phyloP scores from a whole-genome alignment of 2,329 filamentous ascomycete genomes.

The Paraphaeosphaeria sporulosa region DNA sequence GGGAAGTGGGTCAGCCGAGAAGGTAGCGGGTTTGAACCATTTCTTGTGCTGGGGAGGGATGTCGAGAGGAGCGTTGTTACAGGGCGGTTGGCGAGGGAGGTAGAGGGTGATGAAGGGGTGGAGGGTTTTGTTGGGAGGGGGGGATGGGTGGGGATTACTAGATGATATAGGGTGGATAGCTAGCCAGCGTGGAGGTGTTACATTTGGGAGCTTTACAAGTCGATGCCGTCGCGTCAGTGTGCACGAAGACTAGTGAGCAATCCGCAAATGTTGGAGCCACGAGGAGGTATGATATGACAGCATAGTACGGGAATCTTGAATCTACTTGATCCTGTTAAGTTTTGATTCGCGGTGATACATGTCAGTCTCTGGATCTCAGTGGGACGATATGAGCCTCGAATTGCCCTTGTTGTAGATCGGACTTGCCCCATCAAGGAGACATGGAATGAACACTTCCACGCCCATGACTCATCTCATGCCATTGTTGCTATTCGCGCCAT shows the following conservation, averaged over 20 bases:
- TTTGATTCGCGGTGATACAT: too few relatives aligned
- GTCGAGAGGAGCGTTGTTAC: constrained; percentile 73
- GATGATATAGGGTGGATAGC: constrained; percentile 3
- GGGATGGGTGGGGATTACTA: constrained; percentile 68
- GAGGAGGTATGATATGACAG: not conserved
- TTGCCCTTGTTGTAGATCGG: too few relatives aligned
- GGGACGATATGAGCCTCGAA: too few relatives aligned
- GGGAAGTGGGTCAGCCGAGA: constrained; percentile 24
- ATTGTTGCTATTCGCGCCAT: too few relatives aligned
- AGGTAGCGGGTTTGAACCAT: constrained; percentile 61
- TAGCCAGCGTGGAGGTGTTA: not conserved
- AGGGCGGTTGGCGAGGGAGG: constrained; percentile 64
- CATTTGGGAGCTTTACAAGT: not conserved
- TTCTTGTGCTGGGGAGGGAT: constrained; percentile 68
- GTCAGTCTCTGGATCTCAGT: too few relatives aligned
- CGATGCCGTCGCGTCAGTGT: not conserved
- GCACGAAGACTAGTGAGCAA: not conserved
- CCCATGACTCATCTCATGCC: too few relatives aligned
- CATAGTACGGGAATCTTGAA: too few relatives aligned
- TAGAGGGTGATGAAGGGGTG: constrained; percentile 69
- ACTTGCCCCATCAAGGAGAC: too few relatives aligned
- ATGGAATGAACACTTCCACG: too few relatives aligned
- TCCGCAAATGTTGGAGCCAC: not conserved
- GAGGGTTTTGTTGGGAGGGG: constrained; percentile 63
- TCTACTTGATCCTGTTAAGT: too few relatives aligned